Conservation (phyloP, 1,284 basidiomycete genomes). For the Sporisorium exsertum region DNA sequence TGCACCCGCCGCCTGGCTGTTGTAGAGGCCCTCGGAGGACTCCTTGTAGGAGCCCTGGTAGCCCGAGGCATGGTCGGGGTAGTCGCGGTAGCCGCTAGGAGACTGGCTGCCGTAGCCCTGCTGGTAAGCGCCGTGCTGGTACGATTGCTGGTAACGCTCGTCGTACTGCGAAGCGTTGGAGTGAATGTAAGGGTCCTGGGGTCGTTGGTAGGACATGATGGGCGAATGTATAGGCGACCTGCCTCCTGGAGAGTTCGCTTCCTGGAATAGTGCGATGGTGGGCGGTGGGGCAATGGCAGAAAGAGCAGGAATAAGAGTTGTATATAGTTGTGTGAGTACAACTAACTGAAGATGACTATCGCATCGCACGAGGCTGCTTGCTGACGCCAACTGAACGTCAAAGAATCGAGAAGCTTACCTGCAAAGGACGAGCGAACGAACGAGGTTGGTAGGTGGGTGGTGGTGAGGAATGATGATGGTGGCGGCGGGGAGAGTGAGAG, state of each 20-base stretch:
- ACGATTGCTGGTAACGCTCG: constrained; percentile 55
- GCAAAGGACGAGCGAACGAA: constrained; percentile 12
- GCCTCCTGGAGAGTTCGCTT: constrained; percentile 24
- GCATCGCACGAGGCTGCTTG: background rate
- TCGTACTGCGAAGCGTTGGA: constrained; percentile 66
- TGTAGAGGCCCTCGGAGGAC: constrained; percentile 41
- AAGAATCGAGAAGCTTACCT: constrained; percentile 10
- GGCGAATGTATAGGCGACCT: constrained; percentile 17
- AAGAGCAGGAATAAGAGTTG: background rate
- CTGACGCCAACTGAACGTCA: background rate
- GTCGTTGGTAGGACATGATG: constrained; percentile 61
- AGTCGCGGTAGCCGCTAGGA: constrained; percentile 46
- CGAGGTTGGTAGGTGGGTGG: constrained; percentile 7
- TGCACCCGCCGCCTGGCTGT: constrained; percentile 25
- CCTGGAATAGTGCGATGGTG: background rate
- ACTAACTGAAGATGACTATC: no score
- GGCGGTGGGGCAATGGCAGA: background rate
- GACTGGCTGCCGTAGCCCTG: constrained; percentile 24
- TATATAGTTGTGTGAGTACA: background rate
- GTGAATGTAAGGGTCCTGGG: constrained; percentile 62
- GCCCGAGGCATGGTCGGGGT: constrained; percentile 45
- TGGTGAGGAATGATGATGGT: constrained; percentile 3
- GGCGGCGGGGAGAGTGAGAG: background rate
- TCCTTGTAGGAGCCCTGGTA: constrained; percentile 50
- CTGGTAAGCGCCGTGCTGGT: constrained; percentile 31